These are phyloP conservation scores for Candida nitratophila DNA, from an alignment of 805 yeast genomes.

Conservation along the genomic window DNA sequence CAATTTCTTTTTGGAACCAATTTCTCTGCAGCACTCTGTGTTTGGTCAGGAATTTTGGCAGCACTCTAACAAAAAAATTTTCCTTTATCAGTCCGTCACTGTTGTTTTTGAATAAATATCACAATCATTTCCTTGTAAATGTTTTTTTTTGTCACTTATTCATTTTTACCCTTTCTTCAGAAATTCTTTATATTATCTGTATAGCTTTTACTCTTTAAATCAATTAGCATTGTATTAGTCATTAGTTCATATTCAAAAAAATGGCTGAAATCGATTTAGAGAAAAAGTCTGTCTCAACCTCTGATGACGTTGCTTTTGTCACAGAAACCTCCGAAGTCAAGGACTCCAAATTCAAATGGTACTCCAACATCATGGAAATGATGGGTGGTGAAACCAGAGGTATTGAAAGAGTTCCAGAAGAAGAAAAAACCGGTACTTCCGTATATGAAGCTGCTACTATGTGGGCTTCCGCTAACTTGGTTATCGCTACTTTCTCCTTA, in stretches of 20 bases:
- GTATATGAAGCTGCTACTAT: constrained; percentile 68
- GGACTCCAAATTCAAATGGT: constrained; percentile 9
- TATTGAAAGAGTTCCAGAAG: constrained; percentile 73
- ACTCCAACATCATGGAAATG: constrained; percentile 19
- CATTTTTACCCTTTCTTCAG: no score
- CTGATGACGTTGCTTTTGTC: constrained; percentile 15
- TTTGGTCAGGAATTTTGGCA: no score
- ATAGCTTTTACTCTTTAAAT: no score
- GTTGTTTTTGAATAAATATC: background rate
- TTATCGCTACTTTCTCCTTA: constrained; percentile 71
- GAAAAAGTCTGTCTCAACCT: constrained; percentile 16
- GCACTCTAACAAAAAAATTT: background rate
- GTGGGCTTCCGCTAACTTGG: constrained; percentile 91
- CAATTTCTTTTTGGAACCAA: background rate
- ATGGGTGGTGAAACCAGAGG: constrained; percentile 59
- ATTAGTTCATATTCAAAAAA: background rate
- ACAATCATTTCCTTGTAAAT: background rate
- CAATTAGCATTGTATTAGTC: no score
- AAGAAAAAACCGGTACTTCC: constrained; percentile 64
- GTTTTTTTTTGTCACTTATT: no score
- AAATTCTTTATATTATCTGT: no score
- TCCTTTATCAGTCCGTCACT: background rate
- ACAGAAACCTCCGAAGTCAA: constrained; percentile 16
- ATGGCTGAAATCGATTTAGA: constrained; percentile 15
- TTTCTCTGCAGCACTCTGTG: background rate